Evolutionary conservation across 169 alveolate species (phyloP).

Genomic region (Eimeria sp.): DNA sequence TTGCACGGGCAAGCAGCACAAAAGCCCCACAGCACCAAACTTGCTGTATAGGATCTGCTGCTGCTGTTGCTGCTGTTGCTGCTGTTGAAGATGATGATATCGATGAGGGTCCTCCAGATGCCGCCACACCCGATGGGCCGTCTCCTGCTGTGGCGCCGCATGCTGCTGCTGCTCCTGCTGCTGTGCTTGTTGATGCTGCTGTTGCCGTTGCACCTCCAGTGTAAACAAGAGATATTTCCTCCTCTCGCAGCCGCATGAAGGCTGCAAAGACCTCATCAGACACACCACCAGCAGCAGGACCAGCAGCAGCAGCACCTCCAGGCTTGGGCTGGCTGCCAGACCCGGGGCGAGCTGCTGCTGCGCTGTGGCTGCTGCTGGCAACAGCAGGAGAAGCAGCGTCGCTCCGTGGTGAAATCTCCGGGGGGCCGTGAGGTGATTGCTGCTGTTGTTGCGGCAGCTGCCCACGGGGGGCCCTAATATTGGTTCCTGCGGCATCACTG

Average conservation of each 20-base stretch:
- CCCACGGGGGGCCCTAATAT: background rate
- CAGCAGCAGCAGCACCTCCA: background rate
- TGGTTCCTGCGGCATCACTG: background rate
- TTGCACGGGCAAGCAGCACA: too few species aligned
- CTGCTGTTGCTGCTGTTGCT: too few species aligned
- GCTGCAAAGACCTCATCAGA: slow-evolving; percentile 25
- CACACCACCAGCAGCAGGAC: background rate
- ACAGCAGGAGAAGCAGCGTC: background rate
- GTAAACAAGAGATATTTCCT: too few species aligned
- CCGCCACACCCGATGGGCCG: too few species aligned
- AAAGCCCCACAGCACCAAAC: too few species aligned
- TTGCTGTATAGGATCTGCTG: too few species aligned
- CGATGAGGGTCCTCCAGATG: too few species aligned
- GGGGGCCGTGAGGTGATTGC: background rate
- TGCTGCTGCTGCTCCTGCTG: too few species aligned
- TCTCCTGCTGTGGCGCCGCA: too few species aligned
- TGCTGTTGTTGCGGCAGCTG: slow-evolving; percentile 10
- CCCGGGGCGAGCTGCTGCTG: background rate
- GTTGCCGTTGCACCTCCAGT: background rate
- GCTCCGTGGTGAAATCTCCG: background rate
- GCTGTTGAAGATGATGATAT: too few species aligned
- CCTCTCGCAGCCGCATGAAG: background rate
- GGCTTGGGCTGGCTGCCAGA: slow-evolving; percentile 7
- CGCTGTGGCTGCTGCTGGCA: background rate
- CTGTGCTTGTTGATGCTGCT: slow-evolving; percentile 3